phyloP scores from a whole-genome alignment of 73 alveolate genomes.

The Symbiodinium pilosum region DNA sequence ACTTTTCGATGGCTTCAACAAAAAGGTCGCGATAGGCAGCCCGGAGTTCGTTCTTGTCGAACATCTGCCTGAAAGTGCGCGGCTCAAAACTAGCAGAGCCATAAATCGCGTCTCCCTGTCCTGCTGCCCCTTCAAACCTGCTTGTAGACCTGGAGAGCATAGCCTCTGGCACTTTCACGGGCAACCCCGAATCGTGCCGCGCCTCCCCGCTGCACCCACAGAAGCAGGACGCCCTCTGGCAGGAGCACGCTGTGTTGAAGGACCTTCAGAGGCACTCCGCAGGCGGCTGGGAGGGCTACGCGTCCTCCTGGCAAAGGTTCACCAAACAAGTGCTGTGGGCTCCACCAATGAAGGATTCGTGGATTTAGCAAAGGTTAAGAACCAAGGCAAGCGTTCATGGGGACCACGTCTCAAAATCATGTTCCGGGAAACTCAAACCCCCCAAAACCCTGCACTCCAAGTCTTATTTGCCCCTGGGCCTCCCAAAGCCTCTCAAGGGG shows the following conservation, averaged over 20 bases:
- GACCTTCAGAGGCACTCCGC: conserved; percentile 63
- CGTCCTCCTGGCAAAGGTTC: background rate
- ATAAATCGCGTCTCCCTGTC: background rate
- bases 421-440: background rate
- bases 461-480: background rate
- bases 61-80: conserved; percentile 86
- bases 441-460: background rate
- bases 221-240: conserved; percentile 64
- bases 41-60: conserved; percentile 80
- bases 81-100: background rate
- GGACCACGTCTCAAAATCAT: background rate
- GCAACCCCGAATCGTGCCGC: background rate
- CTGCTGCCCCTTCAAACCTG: no score
- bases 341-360: no score
- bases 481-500: background rate
- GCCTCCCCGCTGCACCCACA: conserved; percentile 74
- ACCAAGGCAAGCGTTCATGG: no score
- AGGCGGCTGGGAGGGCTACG: conserved; percentile 52
- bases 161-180: no score
- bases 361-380: no score
- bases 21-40: conserved; percentile 64
- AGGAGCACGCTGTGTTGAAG: conserved; percentile 1
- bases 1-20: conserved; percentile 46
- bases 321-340: no score
- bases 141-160: no score